phyloP scores from a whole-genome alignment of 768 basidiomycete species.

The Sutorius australiensis region DNA sequence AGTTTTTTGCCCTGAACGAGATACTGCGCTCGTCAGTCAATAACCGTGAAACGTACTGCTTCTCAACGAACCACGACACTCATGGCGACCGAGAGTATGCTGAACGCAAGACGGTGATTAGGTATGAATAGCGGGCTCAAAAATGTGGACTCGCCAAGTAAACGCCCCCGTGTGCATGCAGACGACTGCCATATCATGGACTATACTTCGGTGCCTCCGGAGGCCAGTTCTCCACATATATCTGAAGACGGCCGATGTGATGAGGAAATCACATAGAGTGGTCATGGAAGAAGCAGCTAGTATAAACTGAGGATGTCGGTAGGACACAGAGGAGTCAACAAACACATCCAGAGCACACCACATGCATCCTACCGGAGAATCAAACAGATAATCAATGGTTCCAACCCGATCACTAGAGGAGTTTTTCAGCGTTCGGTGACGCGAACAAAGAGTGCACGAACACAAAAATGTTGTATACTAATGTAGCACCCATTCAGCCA shows the following conservation, averaged over 20 bases:
- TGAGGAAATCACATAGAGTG: not conserved
- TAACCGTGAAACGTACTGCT: no score
- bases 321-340: not conserved
- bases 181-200: constrained; percentile 10
- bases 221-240: constrained; percentile 17
- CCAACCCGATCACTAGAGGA: not conserved
- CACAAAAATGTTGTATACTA: constrained; percentile 7
- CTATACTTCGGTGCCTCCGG: not conserved
- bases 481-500: not conserved
- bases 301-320: not conserved
- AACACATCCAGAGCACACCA: not conserved
- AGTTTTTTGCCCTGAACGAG: no score
- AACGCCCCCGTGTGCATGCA: constrained; percentile 10
- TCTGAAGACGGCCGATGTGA: constrained; percentile 4
- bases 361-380: constrained; percentile 1
- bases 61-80: not conserved
- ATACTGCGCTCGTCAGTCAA: no score
- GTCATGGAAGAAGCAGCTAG: no score
- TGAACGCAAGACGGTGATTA: not conserved
- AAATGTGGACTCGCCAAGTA: constrained; percentile 6
- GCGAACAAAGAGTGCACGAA: not conserved
- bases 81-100: not conserved
- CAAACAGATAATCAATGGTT: not conserved
- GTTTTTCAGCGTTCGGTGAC: not conserved
- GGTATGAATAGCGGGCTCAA: no score